phyloP scores from a whole-genome alignment of 2,329 filamentous ascomycete genomes.

The Diaporthe eres region DNA sequence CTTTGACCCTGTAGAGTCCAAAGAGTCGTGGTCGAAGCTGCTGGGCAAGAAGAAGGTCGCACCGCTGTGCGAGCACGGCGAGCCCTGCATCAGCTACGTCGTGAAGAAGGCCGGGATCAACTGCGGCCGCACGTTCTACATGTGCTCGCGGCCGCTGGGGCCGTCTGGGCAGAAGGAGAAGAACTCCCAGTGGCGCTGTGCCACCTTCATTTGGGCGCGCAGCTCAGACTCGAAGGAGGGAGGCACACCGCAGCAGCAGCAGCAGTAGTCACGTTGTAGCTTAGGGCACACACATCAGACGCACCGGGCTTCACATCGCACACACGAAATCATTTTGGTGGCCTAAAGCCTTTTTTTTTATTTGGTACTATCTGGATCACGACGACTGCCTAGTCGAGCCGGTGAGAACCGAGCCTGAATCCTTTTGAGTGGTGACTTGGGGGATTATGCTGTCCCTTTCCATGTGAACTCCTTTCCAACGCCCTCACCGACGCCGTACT shows the following conservation, averaged over 20 bases:
- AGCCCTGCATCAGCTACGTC: slow-evolving; percentile 85
- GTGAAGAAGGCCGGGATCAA: slow-evolving; percentile 95
- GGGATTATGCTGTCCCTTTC: not conserved
- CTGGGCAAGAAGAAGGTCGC: slow-evolving; percentile 77
- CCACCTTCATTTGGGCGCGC: slow-evolving; percentile 79
- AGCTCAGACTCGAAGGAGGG: slow-evolving; percentile 37
- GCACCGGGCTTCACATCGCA: slow-evolving; percentile 26
- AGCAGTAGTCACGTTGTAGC: slow-evolving; percentile 19
- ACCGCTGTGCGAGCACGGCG: slow-evolving; percentile 88
- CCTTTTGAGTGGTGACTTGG: not conserved
- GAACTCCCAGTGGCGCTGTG: slow-evolving; percentile 88
- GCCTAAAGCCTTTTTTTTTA: not conserved
- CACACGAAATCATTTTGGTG: not conserved
- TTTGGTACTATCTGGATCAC: slow-evolving; percentile 13
- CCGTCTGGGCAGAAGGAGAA: slow-evolving; percentile 88
- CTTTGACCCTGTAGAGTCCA: slow-evolving; percentile 79
- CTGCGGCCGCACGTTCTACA: slow-evolving; percentile 76
- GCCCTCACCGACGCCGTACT: slow-evolving; percentile 25
- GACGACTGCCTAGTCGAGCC: not conserved
- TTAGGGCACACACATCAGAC: slow-evolving; percentile 7
- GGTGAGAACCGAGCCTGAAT: not conserved
- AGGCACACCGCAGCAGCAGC: not conserved
- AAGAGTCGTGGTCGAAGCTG: slow-evolving; percentile 88
- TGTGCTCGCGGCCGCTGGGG: slow-evolving; percentile 80
- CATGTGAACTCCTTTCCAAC: slow-evolving; percentile 4